Conservation (phyloP, 108 stramenopile genomes). For the Stephanodiscus minutulus region DNA sequence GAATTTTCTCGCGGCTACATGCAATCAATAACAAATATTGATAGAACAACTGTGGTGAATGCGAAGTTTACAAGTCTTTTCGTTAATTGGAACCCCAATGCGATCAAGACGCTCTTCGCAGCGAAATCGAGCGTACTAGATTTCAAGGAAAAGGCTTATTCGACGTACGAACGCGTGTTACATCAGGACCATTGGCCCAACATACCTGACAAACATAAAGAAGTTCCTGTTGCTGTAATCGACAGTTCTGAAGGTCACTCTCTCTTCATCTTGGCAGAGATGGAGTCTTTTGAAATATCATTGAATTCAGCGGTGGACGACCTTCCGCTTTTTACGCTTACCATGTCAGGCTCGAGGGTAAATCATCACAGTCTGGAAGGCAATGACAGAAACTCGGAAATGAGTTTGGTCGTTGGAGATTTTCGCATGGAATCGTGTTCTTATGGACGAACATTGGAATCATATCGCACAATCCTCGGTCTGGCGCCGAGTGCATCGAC, state of each 20-base stretch:
- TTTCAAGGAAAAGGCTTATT: constrained; percentile 45
- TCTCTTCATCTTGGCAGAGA: constrained; percentile 63
- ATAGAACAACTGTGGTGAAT: constrained; percentile 48
- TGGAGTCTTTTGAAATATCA: constrained; percentile 70
- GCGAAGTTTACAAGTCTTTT: constrained; percentile 77
- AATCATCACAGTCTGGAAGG: constrained; percentile 40
- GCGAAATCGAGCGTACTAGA: constrained; percentile 42
- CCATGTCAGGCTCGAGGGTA: constrained; percentile 62
- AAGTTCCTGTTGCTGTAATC: neutral
- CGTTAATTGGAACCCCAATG: constrained; percentile 84
- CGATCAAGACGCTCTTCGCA: constrained; percentile 52
- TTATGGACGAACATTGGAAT: constrained; percentile 39
- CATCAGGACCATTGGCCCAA: constrained; percentile 17
- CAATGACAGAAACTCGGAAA: constrained; percentile 29
- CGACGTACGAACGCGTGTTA: constrained; percentile 39
- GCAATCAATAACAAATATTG: constrained; percentile 22
- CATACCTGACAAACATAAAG: neutral
- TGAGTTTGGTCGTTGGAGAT: constrained; percentile 67
- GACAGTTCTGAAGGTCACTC: constrained; percentile 16
- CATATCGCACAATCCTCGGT: constrained; percentile 77
- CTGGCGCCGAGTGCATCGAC: constrained; percentile 60
- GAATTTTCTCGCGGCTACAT: constrained; percentile 46
- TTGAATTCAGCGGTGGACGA: constrained; percentile 82
- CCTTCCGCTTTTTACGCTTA: constrained; percentile 71
- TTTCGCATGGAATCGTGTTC: constrained; percentile 57